Base-by-base conservation (phyloP, 768 basidiomycete species). In the Boletellus ananas region DNA sequence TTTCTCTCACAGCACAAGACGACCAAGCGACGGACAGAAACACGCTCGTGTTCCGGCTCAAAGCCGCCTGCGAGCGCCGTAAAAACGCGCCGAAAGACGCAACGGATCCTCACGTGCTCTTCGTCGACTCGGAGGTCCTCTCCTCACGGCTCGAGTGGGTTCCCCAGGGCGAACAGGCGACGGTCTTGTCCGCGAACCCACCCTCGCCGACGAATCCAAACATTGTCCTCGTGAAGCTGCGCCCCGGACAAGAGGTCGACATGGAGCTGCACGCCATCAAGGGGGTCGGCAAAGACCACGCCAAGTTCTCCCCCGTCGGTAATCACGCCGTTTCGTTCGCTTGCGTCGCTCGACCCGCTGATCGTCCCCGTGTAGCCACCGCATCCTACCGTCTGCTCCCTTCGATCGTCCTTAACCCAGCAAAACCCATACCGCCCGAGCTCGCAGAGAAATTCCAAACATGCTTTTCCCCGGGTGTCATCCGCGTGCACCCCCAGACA, bases 241-340 rank as follows among this genome's bases (percentile, higher is more conserved):
- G 94, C 39, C 95, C 95, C 0, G 95, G 94, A 6, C 96, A 99
- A 69, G 76, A 79, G 43, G 73, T 99, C 35, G 79, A 90, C 36
- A 80, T 90, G 72, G 87, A 93, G 60, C 61, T 94, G 49, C 94
- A 98, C 61, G 94, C 93, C 18, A 74, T 94, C 53, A 98, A 98
- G 61, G 90, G 92, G 13, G 81, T 90, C 14, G 94, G 94, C 14
- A 90, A 90, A 61, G 92, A 94, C 54, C 95, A 99, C 60, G 94
- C 96, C 40, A 99, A 99, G 66, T 99, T 90, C 67, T 90, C 83
- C 50, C 94, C 96, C 27, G 96, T 98, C 45, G 92, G 94, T 90
- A 58, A 49, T 80, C 71, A 7, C 37, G 16, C 37, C 9, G 45
- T 33, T 5, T 25, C 18, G 12, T 17, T 27, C 18, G 4, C 14